phyloP scores from a whole-genome alignment of 768 basidiomycete genomes.

The Sarcomyxa edulis region DNA sequence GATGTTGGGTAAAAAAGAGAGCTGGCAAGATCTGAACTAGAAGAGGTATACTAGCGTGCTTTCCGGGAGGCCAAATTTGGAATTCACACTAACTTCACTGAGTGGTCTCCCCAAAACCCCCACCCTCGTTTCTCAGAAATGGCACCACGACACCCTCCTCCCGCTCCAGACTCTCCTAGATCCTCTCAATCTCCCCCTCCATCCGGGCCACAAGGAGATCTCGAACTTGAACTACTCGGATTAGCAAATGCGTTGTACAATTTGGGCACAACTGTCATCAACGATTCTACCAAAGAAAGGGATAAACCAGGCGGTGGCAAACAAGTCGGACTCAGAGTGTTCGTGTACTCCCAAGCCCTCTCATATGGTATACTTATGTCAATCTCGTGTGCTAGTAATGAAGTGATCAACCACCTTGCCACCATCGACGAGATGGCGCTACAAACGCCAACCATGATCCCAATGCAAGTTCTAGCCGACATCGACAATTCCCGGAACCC shows the following conservation, averaged over 20 bases:
- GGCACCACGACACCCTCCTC: conserved; percentile 1
- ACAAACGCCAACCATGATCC: conserved; percentile 58
- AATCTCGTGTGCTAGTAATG: conserved; percentile 45
- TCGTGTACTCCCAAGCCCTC: conserved; percentile 17
- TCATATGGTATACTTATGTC: conserved; percentile 6
- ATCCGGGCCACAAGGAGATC: conserved; percentile 61
- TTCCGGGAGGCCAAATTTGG: too few species aligned
- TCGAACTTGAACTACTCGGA: conserved; percentile 71
- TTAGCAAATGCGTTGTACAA: conserved; percentile 78
- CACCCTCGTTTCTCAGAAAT: too few species aligned
- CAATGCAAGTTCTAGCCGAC: conserved; percentile 70
- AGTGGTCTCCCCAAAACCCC: too few species aligned
- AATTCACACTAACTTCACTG: too few species aligned
- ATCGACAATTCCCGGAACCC: conserved; percentile 80
- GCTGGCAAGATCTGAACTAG: too few species aligned
- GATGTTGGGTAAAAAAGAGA: too few species aligned
- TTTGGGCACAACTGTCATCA: conserved; percentile 77
- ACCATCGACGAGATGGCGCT: conserved; percentile 67
- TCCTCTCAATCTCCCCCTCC: conserved; percentile 73
- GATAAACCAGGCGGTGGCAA: conserved; percentile 68
- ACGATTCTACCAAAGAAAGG: conserved; percentile 76
- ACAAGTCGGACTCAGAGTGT: conserved; percentile 77
- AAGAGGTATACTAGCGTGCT: too few species aligned
- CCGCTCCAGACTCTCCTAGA: conserved; percentile 64
- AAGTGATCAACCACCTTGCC: conserved; percentile 63